Base-by-base conservation (phyloP, 306 rosid genomes). In the Quercus variabilis region DNA sequence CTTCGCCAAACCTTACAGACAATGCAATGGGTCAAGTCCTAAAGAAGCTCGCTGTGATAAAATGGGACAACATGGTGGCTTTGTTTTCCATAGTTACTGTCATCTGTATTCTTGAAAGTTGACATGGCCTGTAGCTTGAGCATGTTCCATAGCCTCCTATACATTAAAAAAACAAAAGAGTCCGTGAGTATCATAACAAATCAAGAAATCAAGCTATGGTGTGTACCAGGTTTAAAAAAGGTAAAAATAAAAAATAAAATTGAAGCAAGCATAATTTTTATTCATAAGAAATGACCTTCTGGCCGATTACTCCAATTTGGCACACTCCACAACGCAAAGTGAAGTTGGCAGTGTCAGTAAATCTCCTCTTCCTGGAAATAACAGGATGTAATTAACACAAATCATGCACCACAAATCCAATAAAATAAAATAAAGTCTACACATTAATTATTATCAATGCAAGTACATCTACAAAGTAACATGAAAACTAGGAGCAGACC, bases 271-370 rank as follows among this genome's bases (percentile, higher is more conserved):
- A 20, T 56, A 69, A 76, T 31, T 54, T 31, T 51, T 52, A 41
- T 19, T 25, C 41, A 75, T 4, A 78, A 52, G 76, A 65, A 80
- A 69, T 86, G 71, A 94, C 99, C 99, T 87, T 88, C 81, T 93
- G 93, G 79, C 98, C 99, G 9, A 88, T 5, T 8, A 96, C 94
- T 82, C 98, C 99, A 65, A 91, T 91, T 86, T 96, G 99, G 93
- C 99, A 96, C 10, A 91, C 93, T n/a, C 97, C 98, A 52, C 99
- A 96, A 58, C 98, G 98, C 80, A 93, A 85, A 51, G 99, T 93
- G 89, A 96, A 96, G 87, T 82, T 96, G 65, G 99, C 84, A 17
- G 98, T 91, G 89, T 96, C 94, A 0, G 99, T 96, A 80, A 51
- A 96, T 7, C 92, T 93, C 85, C 96, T 78, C 83, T 89, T 91